Evolutionary conservation across 768 basidiomycete genomes (phyloP).

Genomic region (Auricularia cornea): DNA sequence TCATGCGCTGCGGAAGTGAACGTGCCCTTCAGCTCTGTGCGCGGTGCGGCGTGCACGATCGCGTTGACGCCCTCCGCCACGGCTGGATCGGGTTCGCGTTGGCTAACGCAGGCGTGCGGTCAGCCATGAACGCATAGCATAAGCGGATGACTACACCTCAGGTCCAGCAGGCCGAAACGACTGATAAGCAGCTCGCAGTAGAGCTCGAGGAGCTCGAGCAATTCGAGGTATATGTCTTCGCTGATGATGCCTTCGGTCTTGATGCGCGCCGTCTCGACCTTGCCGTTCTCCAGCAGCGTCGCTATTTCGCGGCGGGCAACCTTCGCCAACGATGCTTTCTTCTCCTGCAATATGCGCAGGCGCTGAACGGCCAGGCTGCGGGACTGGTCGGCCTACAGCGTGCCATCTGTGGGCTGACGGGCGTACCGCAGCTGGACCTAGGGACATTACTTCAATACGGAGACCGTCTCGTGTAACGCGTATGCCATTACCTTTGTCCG

Average conservation of each 20-base stretch:
- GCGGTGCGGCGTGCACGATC: conserved; percentile 84
- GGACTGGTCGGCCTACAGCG: neutral
- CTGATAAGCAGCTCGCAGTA: conserved; percentile 92
- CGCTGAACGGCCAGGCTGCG: conserved; percentile 76
- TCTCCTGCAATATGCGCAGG: conserved; percentile 79
- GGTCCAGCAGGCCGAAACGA: conserved; percentile 85
- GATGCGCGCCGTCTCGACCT: conserved; percentile 76
- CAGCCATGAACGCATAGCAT: neutral
- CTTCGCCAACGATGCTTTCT: conserved; percentile 83
- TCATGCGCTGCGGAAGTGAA: neutral
- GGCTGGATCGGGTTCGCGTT: conserved; percentile 80
- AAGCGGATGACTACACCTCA: conserved; percentile 42
- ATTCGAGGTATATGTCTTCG: conserved; percentile 77
- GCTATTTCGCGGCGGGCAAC: conserved; percentile 71
- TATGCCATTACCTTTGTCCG: conserved; percentile 14
- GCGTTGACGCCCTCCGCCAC: conserved; percentile 79
- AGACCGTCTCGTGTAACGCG: neutral
- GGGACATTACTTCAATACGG: neutral
- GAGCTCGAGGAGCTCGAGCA: conserved; percentile 86
- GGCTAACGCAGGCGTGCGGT: too few species aligned
- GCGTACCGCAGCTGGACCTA: conserved; percentile 13
- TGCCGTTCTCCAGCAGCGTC: conserved; percentile 64
- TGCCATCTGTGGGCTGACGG: conserved; percentile 8
- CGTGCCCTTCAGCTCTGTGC: conserved; percentile 85
- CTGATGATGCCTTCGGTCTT: conserved; percentile 83